Evolutionary conservation across 305 asterid genomes (phyloP).

Genomic region (Rubia tinctorum): DNA sequence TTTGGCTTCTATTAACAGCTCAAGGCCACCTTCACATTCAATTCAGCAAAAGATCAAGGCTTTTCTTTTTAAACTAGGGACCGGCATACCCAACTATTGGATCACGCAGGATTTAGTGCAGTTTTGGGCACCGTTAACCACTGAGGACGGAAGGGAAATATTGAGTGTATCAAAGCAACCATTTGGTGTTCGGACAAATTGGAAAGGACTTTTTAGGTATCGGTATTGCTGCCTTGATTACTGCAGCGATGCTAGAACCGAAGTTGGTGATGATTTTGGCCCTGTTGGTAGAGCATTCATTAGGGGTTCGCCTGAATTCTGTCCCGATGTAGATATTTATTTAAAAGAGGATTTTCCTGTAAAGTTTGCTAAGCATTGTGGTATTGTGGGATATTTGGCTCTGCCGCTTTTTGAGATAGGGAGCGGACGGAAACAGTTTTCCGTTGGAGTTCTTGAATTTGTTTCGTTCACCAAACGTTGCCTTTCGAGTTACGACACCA

Average conservation of each 20-base stretch:
- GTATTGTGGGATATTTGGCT: background rate
- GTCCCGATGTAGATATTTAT: background rate
- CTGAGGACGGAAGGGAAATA: background rate
- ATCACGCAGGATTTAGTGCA: background rate
- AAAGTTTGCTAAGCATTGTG: background rate
- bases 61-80: too few relatives aligned
- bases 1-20: too few relatives aligned
- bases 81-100: too few relatives aligned
- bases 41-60: too few relatives aligned
- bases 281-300: background rate
- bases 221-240: background rate
- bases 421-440: background rate
- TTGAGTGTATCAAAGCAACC: background rate
- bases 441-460: background rate
- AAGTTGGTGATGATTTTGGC: background rate
- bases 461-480: background rate
- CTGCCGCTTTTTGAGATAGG: background rate
- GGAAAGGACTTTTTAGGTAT: background rate
- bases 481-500: background rate
- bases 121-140: background rate
- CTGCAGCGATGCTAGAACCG: background rate
- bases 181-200: background rate
- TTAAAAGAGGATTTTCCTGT: background rate
- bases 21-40: too few relatives aligned
- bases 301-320: background rate